Percentiles rank a stretch among this genome's conserved stretches.
These are phyloP conservation scores for Aquilaria sinensis DNA, from an alignment of 345 rosid species.

Conservation along the genomic window DNA sequence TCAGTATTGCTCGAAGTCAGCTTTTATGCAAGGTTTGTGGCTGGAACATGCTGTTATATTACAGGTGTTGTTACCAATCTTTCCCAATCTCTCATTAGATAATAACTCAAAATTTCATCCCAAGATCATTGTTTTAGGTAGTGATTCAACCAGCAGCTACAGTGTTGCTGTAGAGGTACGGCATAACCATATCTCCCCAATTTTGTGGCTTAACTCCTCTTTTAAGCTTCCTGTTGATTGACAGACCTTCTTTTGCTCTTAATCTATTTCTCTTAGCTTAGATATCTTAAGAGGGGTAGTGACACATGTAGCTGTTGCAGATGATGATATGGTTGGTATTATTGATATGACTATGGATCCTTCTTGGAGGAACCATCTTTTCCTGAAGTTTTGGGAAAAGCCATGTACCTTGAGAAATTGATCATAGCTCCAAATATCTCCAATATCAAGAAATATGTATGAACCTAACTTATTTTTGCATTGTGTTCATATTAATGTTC, in stretches of 20 bases:
- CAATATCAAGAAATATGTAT: slow-evolving; percentile 72
- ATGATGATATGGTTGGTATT: slow-evolving; percentile 33
- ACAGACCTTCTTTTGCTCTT: slow-evolving; percentile 10
- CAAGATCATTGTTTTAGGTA: slow-evolving; percentile 57
- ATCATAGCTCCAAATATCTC: slow-evolving; percentile 79
- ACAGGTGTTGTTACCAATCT: slow-evolving; percentile 58
- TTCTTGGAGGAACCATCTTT: slow-evolving; percentile 88
- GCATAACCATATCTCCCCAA: slow-evolving; percentile 3
- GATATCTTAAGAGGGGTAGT: slow-evolving; percentile 66
- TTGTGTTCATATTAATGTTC: slow-evolving; percentile 11
- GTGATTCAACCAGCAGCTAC: slow-evolving; percentile 59
- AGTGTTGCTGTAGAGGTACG: slow-evolving; percentile 81
- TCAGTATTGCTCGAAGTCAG: slow-evolving; percentile 75
- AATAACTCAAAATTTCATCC: slow-evolving; percentile 35
- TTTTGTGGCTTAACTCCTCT: slow-evolving; percentile 12
- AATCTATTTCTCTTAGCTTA: slow-evolving; percentile 69
- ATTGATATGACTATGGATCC: slow-evolving; percentile 72
- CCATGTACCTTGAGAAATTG: slow-evolving; percentile 75
- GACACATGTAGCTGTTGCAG: slow-evolving; percentile 48
- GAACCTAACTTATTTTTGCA: slow-evolving; percentile 16
- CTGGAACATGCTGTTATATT: slow-evolving; percentile 86
- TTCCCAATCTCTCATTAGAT: slow-evolving; percentile 31
- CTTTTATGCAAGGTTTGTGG: slow-evolving; percentile 92
- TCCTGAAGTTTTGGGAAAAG: slow-evolving; percentile 72
- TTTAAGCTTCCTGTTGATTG: slow-evolving; percentile 6